Percentiles rank a stretch among this genome's conserved stretches.
Evolutionary conservation across 768 basidiomycete genomes (phyloP).

Genomic region (Neoboletus subvelutipes): DNA sequence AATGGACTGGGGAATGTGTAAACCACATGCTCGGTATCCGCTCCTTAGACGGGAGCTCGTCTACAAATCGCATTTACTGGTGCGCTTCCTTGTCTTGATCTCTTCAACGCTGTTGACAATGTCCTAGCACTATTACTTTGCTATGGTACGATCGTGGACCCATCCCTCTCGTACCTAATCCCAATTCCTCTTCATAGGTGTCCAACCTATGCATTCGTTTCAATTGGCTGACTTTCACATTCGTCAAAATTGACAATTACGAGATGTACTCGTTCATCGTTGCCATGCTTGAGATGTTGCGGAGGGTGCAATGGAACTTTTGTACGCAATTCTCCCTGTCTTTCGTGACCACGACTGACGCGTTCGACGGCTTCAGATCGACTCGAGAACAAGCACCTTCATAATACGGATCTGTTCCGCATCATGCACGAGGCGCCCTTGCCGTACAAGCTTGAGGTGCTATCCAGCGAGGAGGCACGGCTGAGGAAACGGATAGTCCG

Average conservation of each 20-base stretch:
- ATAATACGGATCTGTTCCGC: conserved; percentile 91
- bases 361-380: conserved; percentile 47
- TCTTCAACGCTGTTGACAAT: not conserved
- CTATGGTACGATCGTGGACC: conserved; percentile 50
- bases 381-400: conserved; percentile 87
- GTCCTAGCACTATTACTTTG: conserved; percentile 70
- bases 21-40: conserved; percentile 51
- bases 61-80: conserved; percentile 62
- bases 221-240: conserved; percentile 79
- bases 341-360: not conserved
- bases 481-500: conserved; percentile 19
- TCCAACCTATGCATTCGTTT: conserved; percentile 77
- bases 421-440: conserved; percentile 83
- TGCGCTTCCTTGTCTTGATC: conserved; percentile 31
- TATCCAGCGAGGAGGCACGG: conserved; percentile 42
- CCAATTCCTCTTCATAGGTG: conserved; percentile 42
- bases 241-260: conserved; percentile 44
- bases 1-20: conserved; percentile 91
- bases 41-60: conserved; percentile 74
- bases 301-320: conserved; percentile 92
- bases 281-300: conserved; percentile 70
- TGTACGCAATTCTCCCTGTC: conserved; percentile 46
- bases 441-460: conserved; percentile 62
- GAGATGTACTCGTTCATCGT: conserved; percentile 64
- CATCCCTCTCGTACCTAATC: not conserved